Conservation (phyloP, 192 early-diverging fungal species). For the Backusella parvicylindrica region DNA sequence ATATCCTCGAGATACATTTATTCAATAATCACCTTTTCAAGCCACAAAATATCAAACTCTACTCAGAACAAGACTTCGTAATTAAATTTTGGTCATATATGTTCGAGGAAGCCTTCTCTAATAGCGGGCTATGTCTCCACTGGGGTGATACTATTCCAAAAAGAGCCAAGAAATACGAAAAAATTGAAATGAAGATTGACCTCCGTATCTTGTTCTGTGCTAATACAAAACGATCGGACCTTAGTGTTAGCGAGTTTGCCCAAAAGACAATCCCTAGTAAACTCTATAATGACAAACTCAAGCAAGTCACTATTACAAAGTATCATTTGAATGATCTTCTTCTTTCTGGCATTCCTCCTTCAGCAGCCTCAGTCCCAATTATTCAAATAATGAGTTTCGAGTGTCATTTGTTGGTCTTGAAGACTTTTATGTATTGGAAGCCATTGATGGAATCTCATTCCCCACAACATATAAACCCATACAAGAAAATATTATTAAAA, state of each 20-base stretch:
- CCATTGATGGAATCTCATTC: neutral
- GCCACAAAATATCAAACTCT: constrained; percentile 2
- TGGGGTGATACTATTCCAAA: constrained; percentile 1
- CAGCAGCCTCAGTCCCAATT: neutral
- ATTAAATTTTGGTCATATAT: constrained; percentile 11
- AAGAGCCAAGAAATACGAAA: constrained; percentile 7
- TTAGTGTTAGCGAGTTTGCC: constrained; percentile 8
- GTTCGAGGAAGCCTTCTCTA: constrained; percentile 1
- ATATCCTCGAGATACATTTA: too few relatives aligned
- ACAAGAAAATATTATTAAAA: neutral
- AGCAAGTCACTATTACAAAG: constrained; percentile 5
- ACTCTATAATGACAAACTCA: constrained; percentile 5
- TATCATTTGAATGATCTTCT: constrained; percentile 5
- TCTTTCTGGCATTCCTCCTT: neutral
- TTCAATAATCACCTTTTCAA: too few relatives aligned
- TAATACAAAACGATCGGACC: constrained; percentile 6
- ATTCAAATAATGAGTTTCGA: constrained; percentile 5
- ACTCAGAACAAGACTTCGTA: constrained; percentile 14
- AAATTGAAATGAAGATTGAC: constrained; percentile 10
- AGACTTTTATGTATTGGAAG: constrained; percentile 4
- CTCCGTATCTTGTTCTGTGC: constrained; percentile 8
- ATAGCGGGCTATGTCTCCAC: constrained; percentile 8
- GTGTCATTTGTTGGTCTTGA: neutral
- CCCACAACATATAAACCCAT: neutral
- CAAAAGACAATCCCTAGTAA: constrained; percentile 9